phyloP scores from a whole-genome alignment of 1,284 basidiomycete genomes.

The Fomitiporia mediterranea region DNA sequence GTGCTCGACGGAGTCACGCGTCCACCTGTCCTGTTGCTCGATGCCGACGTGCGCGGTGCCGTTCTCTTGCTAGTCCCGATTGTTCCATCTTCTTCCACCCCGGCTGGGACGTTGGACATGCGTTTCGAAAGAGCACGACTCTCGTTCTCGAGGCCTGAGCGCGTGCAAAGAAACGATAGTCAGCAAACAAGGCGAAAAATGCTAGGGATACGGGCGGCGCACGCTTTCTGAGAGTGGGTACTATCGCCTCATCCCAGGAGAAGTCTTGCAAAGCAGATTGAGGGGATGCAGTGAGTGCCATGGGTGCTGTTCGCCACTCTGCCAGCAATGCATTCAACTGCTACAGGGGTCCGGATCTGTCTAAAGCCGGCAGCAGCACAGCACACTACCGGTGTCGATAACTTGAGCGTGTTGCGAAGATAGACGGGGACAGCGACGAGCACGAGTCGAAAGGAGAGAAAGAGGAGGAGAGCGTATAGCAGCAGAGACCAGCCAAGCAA shows the following conservation, averaged over 20 bases:
- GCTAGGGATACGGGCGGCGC: slow-evolving; percentile 25
- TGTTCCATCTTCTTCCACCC: slow-evolving; percentile 41
- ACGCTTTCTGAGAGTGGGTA: slow-evolving; percentile 68
- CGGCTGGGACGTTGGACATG: slow-evolving; percentile 65
- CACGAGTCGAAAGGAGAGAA: neutral
- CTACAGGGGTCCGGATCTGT: neutral
- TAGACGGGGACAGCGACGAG: neutral
- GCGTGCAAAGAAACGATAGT: slow-evolving; percentile 18
- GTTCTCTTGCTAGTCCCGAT: neutral
- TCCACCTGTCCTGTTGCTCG: slow-evolving; percentile 1
- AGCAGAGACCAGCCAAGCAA: no score
- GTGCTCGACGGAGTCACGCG: slow-evolving; percentile 24
- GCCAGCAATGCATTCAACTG: slow-evolving; percentile 8
- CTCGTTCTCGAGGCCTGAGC: slow-evolving; percentile 65
- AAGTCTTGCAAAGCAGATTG: slow-evolving; percentile 52
- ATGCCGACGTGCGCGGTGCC: neutral
- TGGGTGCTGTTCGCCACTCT: slow-evolving; percentile 10
- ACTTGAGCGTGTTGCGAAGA: neutral
- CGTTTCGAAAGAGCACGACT: slow-evolving; percentile 66
- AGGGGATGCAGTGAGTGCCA: slow-evolving; percentile 25
- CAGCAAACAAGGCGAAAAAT: slow-evolving; percentile 13
- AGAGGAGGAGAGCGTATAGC: neutral
- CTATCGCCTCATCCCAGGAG: slow-evolving; percentile 67
- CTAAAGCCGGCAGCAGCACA: neutral
- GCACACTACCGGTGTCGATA: neutral